phyloP scores from a whole-genome alignment of 2,329 filamentous ascomycete species.

The Fusarium newnesense region DNA sequence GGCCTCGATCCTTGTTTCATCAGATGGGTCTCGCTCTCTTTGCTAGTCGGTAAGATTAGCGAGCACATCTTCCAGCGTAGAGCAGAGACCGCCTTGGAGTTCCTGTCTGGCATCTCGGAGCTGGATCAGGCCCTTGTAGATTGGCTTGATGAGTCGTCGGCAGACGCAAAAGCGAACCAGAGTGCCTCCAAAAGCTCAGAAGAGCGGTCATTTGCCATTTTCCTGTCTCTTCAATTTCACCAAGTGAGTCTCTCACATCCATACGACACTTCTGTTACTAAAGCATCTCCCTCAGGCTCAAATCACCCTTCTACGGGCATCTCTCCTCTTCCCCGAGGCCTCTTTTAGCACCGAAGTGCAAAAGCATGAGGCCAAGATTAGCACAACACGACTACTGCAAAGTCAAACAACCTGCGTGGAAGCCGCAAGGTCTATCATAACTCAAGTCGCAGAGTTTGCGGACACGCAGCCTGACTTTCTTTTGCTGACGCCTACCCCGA shows the following conservation, averaged over 20 bases:
- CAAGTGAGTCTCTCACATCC: constrained; percentile 1
- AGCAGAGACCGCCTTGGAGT: constrained; percentile 17
- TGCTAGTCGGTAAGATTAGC: constrained; percentile 32
- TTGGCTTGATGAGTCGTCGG: constrained; percentile 23
- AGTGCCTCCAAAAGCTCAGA: not conserved
- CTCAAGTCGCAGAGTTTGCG: constrained; percentile 33
- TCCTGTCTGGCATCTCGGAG: constrained; percentile 24
- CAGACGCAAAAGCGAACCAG: constrained; percentile 19
- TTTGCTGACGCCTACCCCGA: constrained; percentile 29
- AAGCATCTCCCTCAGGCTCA: constrained; percentile 8
- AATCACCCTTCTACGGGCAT: constrained; percentile 33
- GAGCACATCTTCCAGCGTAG: constrained; percentile 33
- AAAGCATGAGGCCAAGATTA: constrained; percentile 30
- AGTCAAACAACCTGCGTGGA: constrained; percentile 35
- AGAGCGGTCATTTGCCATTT: constrained; percentile 17
- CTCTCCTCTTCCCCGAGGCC: constrained; percentile 31
- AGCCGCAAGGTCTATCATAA: constrained; percentile 35
- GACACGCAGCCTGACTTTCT: constrained; percentile 24
- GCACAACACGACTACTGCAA: constrained; percentile 23
- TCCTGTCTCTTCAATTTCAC: constrained; percentile 33
- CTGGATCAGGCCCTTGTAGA: constrained; percentile 33
- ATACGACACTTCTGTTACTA: rapidly evolving
- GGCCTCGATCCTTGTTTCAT: constrained; percentile 14
- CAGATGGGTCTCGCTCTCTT: constrained; percentile 33
- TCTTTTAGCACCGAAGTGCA: constrained; percentile 27